Evolutionary conservation across 208 protist species (phyloP).

Genomic region (Acanthamoeba sp.): DNA sequence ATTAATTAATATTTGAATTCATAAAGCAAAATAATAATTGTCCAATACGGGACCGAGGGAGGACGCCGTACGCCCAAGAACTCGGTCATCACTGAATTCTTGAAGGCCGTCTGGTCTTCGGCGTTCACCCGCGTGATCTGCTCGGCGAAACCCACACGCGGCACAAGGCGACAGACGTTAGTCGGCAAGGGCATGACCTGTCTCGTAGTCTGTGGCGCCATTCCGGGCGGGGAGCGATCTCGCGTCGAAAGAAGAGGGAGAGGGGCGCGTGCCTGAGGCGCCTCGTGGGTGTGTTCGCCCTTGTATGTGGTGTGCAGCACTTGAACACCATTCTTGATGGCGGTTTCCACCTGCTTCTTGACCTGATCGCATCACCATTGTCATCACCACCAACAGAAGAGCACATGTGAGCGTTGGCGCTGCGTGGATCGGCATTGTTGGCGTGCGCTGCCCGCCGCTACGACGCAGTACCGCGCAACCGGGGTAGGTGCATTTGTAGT

Average conservation of each 20-base stretch:
- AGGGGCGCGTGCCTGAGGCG: not conserved
- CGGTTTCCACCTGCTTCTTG: conserved; percentile 75
- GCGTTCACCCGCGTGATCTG: conserved; percentile 46
- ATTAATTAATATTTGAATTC: no score
- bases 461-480: conserved; percentile 44
- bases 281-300: conserved; percentile 71
- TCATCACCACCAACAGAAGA: no score
- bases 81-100: conserved; percentile 67
- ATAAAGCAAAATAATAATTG: no score
- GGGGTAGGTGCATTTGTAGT: conserved; percentile 74
- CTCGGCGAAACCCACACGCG: not conserved
- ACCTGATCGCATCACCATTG: no score
- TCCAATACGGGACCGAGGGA: no score
- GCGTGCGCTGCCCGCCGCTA: not conserved
- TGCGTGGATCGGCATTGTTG: no score
- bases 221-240: no score
- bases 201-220: no score
- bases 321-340: not conserved
- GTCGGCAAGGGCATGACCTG: no score
- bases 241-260: not conserved
- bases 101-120: conserved; percentile 59
- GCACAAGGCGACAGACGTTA: no score
- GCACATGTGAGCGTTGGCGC: no score
- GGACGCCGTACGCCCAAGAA: conserved; percentile 1
- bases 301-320: conserved; percentile 69